Base-by-base conservation (phyloP, 1,139 yeast genomes). In the Eremothecium gossypii region DNA sequence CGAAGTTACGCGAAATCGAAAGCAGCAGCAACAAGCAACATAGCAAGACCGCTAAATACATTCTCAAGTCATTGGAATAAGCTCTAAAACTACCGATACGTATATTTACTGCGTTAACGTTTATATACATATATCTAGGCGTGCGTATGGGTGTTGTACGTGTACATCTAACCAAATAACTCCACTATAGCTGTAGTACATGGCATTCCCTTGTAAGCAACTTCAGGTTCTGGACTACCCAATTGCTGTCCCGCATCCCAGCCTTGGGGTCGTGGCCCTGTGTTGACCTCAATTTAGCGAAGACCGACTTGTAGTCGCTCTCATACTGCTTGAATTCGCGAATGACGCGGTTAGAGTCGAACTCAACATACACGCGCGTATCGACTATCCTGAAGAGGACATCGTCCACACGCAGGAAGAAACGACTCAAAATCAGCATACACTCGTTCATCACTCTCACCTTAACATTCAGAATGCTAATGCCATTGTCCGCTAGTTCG, bases 401-500 rank as follows among this genome's bases (percentile, higher is more conserved):
- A 51, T 84, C 82, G 63, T 91, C 99, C 4, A 91, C 93, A 39
- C 98, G 71, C 46, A 91, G 64, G 60, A 85, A 91, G 52, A 89
- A 76, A 39, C 98, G 71, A 42, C 81, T 76, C 39, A 91, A 68
- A 31, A 91, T 51, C 35, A 91, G 66, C 47, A 91, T 60, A 46
- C 96, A 76, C 39, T 81, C 75, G 6, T 82, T 80, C 97, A 91
- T 93, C 2, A 87, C 96, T 50, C 99, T 68, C 27, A 93, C 76
- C 61, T 87, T 87, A 28, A 81, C 78, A 41, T 79, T 77, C 42
- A 85, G 65, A 44, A 85, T 73, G 0, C 93, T 78, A 23, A 86
- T 83, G 3, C 99, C 99, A 60, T 91, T 91, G 61, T 91, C 99
- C 3, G 95, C 98, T 44, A 91, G 69, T 60, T 91, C 99, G 57